These are phyloP conservation scores for Dendrobium catenatum DNA, from an alignment of 106 monocot genomes.

Conservation along the genomic window DNA sequence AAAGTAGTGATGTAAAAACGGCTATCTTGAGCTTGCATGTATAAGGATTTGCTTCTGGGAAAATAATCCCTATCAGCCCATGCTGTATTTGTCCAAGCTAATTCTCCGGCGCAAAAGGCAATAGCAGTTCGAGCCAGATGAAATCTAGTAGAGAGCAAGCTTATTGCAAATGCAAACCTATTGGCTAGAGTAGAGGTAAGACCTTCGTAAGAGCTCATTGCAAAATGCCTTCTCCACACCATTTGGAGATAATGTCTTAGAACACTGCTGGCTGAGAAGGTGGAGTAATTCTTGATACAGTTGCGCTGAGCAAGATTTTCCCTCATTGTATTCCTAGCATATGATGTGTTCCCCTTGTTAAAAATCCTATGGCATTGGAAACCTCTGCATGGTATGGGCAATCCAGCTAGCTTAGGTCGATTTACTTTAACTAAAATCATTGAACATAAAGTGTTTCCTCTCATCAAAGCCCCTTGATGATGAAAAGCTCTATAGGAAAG, in stretches of 20 bases:
- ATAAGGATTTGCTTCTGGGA: constrained; percentile 27
- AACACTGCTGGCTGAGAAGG: constrained; percentile 3
- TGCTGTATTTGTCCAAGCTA: constrained; percentile 35
- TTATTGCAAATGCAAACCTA: constrained; percentile 47
- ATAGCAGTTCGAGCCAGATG: constrained; percentile 52
- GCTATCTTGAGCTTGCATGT: constrained; percentile 42
- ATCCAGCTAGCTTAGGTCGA: neutral
- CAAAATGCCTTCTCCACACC: constrained; percentile 48
- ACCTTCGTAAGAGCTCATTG: constrained; percentile 11
- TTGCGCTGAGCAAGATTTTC: constrained; percentile 9
- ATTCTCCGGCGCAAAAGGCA: constrained; percentile 41
- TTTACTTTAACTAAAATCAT: constrained; percentile 11
- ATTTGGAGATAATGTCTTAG: constrained; percentile 22
- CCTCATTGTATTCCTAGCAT: neutral
- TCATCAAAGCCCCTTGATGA: constrained; percentile 11
- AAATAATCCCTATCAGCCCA: constrained; percentile 51
- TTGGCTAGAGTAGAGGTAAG: constrained; percentile 18
- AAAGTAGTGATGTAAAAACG: constrained; percentile 31
- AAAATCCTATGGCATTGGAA: neutral
- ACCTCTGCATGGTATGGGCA: neutral
- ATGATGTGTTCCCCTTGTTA: constrained; percentile 8
- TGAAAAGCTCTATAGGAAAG: constrained; percentile 15
- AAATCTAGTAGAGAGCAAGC: constrained; percentile 46
- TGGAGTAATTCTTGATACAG: constrained; percentile 20
- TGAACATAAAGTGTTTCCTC: neutral